These are phyloP conservation scores for Nadsonia starkeyi-henricii DNA, from an alignment of 1,139 yeast species.

Conservation along the genomic window DNA sequence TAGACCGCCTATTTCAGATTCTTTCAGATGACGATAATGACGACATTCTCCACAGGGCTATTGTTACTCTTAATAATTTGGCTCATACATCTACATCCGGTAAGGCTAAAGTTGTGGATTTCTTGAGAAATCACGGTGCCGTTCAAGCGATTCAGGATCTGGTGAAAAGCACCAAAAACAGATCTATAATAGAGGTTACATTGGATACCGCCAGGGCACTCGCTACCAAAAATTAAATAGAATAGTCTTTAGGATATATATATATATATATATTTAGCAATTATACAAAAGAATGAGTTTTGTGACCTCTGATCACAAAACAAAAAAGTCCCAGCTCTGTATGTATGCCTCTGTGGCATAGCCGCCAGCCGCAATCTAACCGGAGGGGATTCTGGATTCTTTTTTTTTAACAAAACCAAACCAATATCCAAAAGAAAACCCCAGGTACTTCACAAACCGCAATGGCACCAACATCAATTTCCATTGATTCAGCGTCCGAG, in stretches of 20 bases:
- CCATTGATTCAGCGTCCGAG: neutral
- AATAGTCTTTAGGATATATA: neutral
- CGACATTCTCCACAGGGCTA: conserved; percentile 12
- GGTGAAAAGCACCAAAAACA: neutral
- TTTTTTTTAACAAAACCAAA: too few species aligned
- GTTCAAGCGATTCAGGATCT: neutral
- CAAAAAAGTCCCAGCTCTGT: too few species aligned
- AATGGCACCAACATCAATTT: too few species aligned
- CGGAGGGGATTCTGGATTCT: too few species aligned
- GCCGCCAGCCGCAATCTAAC: too few species aligned
- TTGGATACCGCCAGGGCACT: neutral
- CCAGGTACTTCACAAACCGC: too few species aligned
- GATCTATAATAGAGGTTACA: neutral
- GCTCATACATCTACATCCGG: neutral
- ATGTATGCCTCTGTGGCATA: too few species aligned
- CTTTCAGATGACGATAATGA: conserved; percentile 14
- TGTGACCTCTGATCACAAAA: too few species aligned
- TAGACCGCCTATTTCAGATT: conserved; percentile 14
- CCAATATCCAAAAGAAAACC: too few species aligned
- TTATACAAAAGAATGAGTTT: too few species aligned
- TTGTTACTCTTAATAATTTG: conserved; percentile 6
- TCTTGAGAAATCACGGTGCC: neutral
- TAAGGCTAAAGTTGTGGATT: neutral
- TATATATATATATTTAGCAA: too few species aligned
- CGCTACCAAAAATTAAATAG: neutral